Conservation (phyloP, 176 grass and related monocot species). For the Poa pratensis region DNA sequence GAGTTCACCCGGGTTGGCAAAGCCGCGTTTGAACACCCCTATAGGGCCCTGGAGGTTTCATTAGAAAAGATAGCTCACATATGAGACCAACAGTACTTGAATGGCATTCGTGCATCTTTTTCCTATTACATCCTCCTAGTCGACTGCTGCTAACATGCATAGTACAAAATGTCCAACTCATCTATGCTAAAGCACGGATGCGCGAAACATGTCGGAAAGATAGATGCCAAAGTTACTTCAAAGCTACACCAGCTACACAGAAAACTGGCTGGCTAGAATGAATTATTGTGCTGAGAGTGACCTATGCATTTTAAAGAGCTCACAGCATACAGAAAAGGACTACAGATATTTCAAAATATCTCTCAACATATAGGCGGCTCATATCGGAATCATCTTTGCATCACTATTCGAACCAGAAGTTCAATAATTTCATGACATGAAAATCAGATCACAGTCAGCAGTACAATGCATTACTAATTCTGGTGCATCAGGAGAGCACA, state of each 20-base stretch:
- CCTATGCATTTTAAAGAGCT: not conserved
- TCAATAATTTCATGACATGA: not conserved
- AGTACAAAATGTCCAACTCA: conserved; percentile 6
- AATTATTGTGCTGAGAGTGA: conserved; percentile 29
- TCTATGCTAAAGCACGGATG: not conserved
- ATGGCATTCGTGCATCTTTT: not conserved
- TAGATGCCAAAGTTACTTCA: conserved; percentile 3
- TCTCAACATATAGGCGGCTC: not conserved
- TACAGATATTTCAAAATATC: conserved; percentile 23
- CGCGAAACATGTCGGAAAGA: not conserved
- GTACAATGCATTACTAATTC: not conserved
- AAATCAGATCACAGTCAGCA: conserved; percentile 13
- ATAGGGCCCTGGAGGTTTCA: not conserved
- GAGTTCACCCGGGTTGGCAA: not conserved
- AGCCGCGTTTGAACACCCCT: not conserved
- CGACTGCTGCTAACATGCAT: conserved; percentile 3
- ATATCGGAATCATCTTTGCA: conserved; percentile 27
- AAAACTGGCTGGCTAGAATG: not conserved
- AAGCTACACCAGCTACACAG: conserved; percentile 22
- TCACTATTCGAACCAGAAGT: not conserved
- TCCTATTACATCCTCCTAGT: conserved; percentile 17
- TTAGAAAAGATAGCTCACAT: conserved; percentile 19
- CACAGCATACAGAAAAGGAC: conserved; percentile 15
- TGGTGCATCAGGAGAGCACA: not conserved
- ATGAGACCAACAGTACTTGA: conserved; percentile 11